Percentiles rank a stretch among this genome's conserved stretches.
phyloP scores from a whole-genome alignment of 1,284 basidiomycete genomes.

The Austroboletus niveus region DNA sequence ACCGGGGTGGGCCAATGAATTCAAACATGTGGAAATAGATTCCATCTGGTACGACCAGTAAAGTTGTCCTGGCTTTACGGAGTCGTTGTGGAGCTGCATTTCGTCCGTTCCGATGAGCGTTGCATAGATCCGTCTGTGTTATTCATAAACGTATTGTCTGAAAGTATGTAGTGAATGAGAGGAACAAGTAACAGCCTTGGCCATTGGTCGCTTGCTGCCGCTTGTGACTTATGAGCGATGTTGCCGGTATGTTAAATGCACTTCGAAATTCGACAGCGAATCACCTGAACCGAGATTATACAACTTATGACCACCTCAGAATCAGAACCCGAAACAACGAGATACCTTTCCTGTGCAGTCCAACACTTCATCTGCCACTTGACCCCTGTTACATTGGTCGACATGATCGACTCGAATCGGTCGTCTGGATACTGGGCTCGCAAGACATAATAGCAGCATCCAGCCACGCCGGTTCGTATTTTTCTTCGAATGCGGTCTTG shows the following conservation, averaged over 20 bases:
- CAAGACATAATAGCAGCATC: constrained; percentile 54
- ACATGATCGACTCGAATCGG: constrained; percentile 71
- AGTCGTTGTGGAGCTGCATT: too few relatives aligned
- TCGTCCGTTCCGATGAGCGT: too few relatives aligned
- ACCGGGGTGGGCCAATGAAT: too few relatives aligned
- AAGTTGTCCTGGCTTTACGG: too few relatives aligned
- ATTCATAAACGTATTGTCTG: too few relatives aligned
- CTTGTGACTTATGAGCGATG: constrained; percentile 62
- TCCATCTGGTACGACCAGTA: too few relatives aligned
- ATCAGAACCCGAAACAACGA: neutral
- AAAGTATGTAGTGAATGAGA: too few relatives aligned
- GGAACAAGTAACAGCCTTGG: too few relatives aligned
- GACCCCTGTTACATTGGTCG: constrained; percentile 47
- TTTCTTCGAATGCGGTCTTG: constrained; percentile 23
- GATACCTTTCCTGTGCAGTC: constrained; percentile 92
- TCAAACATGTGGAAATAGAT: too few relatives aligned
- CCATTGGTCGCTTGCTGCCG: constrained; percentile 21
- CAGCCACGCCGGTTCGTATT: constrained; percentile 72
- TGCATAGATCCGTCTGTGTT: too few relatives aligned
- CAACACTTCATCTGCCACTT: constrained; percentile 90
- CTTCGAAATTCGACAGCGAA: constrained; percentile 87
- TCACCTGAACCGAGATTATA: constrained; percentile 94
- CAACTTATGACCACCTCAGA: constrained; percentile 46
- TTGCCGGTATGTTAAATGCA: constrained; percentile 80
- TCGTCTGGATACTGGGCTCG: constrained; percentile 80